Percentiles rank a stretch among this genome's conserved stretches.
Evolutionary conservation across 345 rosid genomes (phyloP).

Genomic region (Crucihimalaya himalaica): DNA sequence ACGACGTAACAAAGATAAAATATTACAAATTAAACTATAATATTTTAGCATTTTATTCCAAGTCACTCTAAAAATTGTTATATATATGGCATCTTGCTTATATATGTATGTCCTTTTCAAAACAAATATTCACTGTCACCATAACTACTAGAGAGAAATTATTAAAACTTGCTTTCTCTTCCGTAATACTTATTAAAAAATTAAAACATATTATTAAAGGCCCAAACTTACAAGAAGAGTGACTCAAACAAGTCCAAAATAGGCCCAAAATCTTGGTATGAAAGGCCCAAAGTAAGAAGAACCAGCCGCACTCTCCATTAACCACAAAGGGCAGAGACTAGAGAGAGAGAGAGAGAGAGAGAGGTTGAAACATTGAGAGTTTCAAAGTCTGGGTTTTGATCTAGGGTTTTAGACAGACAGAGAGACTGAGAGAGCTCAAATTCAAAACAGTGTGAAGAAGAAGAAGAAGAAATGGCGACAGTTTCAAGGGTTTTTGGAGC

Average conservation of each 20-base stretch:
- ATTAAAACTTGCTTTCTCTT: too few species aligned
- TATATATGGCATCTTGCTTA: too few species aligned
- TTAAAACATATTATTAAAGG: too few species aligned
- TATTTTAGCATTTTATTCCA: too few species aligned
- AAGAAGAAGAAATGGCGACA: constrained; percentile 21
- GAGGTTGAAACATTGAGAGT: background rate
- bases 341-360: background rate
- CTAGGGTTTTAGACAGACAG: constrained; percentile 26
- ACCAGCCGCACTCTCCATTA: background rate
- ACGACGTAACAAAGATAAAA: too few species aligned
- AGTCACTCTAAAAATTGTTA: too few species aligned
- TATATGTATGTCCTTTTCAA: too few species aligned
- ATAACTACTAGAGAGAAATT: too few species aligned
- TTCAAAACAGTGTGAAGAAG: background rate
- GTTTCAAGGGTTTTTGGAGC: constrained; percentile 36
- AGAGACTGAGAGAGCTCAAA: background rate
- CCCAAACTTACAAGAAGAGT: too few species aligned
- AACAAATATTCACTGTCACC: too few species aligned
- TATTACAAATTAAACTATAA: too few species aligned
- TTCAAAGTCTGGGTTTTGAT: constrained; percentile 11
- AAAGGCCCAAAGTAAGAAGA: constrained; percentile 16
- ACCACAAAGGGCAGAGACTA: background rate
- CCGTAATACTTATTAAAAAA: too few species aligned
- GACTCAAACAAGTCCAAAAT: background rate
- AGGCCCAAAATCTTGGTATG: background rate